These are phyloP conservation scores for Ogataea philodendri DNA, from an alignment of 805 yeast genomes.

Conservation along the genomic window DNA sequence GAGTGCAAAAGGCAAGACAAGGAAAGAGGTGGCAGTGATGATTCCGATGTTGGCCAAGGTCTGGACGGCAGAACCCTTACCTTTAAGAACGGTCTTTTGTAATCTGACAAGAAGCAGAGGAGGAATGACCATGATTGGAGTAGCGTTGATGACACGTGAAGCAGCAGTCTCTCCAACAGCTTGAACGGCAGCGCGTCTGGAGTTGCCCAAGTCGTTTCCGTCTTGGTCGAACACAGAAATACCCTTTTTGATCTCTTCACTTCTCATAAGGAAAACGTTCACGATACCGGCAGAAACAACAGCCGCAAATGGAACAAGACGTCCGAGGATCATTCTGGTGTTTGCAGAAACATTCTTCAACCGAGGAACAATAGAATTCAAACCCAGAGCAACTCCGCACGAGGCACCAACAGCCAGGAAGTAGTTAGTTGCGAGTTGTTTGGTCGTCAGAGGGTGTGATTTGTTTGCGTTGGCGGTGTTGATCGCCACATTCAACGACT, in stretches of 20 bases:
- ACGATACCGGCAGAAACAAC: constrained; percentile 96
- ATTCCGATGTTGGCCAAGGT: constrained; percentile 79
- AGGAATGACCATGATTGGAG: constrained; percentile 97
- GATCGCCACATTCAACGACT: constrained; percentile 93
- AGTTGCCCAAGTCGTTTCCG: constrained; percentile 66
- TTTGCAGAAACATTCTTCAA: constrained; percentile 66
- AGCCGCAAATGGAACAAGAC: constrained; percentile 97
- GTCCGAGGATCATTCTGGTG: constrained; percentile 69
- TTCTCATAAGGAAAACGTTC: constrained; percentile 94
- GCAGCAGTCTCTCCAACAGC: constrained; percentile 98
- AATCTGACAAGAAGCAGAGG: constrained; percentile 79
- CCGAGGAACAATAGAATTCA: constrained; percentile 87
- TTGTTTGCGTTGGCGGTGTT: constrained; percentile 96
- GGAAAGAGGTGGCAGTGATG: constrained; percentile 80
- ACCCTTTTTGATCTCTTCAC: constrained; percentile 88
- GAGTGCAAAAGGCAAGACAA: constrained; percentile 89
- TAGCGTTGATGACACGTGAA: constrained; percentile 90
- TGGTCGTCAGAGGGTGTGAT: constrained; percentile 81
- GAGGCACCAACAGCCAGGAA: constrained; percentile 89
- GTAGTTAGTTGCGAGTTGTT: constrained; percentile 77
- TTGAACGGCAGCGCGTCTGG: constrained; percentile 80
- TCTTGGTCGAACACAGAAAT: constrained; percentile 65
- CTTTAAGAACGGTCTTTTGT: constrained; percentile 67
- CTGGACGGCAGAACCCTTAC: constrained; percentile 63
- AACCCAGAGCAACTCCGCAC: constrained; percentile 92